Conservation (phyloP, 2,329 filamentous ascomycete genomes). For the Fusarium gaditjirri region DNA sequence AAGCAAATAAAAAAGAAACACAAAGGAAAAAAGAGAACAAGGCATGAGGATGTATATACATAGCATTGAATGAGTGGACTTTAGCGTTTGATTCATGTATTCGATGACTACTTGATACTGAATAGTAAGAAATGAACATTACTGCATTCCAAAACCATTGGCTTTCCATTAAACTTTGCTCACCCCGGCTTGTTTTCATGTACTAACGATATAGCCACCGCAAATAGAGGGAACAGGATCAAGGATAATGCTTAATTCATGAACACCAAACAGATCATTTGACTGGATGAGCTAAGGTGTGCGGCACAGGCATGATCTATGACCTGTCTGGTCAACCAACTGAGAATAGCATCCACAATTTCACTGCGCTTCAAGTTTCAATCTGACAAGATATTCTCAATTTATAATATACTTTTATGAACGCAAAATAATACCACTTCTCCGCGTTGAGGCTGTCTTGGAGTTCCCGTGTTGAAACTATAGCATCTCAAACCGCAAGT, state of each 20-base stretch:
- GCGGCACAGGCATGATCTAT: background rate
- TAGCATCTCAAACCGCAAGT: background rate
- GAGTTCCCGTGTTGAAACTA: conserved; percentile 32
- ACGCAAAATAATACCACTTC: background rate
- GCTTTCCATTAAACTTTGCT: rapidly evolving
- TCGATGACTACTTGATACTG: background rate
- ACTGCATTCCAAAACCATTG: background rate
- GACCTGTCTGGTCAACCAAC: background rate
- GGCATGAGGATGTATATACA: background rate
- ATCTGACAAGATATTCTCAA: background rate
- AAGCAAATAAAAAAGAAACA: background rate
- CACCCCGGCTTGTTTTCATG: rapidly evolving
- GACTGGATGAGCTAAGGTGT: rapidly evolving
- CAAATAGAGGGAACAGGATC: rapidly evolving
- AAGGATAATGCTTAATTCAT: background rate
- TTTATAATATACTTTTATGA: background rate
- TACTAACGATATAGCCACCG: rapidly evolving
- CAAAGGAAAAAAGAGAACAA: background rate
- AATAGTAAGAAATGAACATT: conserved; percentile 1
- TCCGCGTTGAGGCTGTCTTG: conserved; percentile 31
- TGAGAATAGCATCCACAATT: background rate
- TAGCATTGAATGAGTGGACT: conserved; percentile 10
- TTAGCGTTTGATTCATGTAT: conserved; percentile 24
- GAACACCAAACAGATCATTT: background rate
- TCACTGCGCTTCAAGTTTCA: rapidly evolving